phyloP scores from a whole-genome alignment of 2,329 filamentous ascomycete genomes.

The Epicoccum nigrum region DNA sequence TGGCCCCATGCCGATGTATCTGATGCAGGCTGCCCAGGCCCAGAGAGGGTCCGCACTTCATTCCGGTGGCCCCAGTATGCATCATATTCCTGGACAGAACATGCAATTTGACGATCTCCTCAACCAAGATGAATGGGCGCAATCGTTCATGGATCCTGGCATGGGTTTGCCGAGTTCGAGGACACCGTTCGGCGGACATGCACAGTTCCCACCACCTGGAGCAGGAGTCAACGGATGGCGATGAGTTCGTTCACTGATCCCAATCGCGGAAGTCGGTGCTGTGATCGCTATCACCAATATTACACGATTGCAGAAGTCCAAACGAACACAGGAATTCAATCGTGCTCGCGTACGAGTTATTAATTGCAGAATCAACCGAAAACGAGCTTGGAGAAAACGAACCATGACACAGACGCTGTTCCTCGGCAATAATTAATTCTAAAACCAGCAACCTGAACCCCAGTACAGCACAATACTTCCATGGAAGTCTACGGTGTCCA shows the following conservation, averaged over 20 bases:
- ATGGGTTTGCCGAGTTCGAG: constrained; percentile 35
- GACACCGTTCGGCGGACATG: constrained; percentile 24
- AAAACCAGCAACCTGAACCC: no score
- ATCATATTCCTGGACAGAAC: constrained; percentile 28
- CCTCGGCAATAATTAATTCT: no score
- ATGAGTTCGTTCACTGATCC: constrained; percentile 9
- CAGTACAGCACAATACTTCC: no score
- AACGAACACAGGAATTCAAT: no score
- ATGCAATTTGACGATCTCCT: constrained; percentile 48
- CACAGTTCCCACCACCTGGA: constrained; percentile 28
- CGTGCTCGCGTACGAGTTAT: no score
- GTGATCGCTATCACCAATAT: background rate
- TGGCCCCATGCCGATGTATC: constrained; percentile 72
- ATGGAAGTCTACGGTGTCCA: no score
- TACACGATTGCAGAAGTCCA: background rate
- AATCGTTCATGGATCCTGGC: constrained; percentile 46
- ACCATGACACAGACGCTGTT: no score
- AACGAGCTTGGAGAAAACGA: no score
- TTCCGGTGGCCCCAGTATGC: constrained; percentile 26
- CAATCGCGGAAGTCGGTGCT: constrained; percentile 4
- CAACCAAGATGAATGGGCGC: constrained; percentile 49
- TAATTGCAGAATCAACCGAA: no score
- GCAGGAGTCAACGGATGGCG: constrained; percentile 25
- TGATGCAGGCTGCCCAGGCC: constrained; percentile 60
- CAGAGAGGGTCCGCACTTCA: constrained; percentile 37